phyloP scores from a whole-genome alignment of 768 basidiomycete species.

The Hericium rajendrae region DNA sequence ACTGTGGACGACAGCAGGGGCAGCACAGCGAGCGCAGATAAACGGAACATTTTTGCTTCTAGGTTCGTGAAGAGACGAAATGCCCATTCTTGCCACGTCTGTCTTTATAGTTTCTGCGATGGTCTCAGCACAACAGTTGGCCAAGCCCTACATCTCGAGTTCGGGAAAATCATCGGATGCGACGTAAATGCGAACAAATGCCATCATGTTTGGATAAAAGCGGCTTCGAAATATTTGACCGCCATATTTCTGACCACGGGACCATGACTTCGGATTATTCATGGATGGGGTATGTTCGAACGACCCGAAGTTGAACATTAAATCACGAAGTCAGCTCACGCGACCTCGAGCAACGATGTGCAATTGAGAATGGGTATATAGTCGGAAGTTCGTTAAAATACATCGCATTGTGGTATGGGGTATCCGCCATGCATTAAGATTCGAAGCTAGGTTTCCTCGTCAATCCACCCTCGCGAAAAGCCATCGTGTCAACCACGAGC shows the following conservation, averaged over 20 bases:
- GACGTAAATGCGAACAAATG: conserved; percentile 4
- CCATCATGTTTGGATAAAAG: background rate
- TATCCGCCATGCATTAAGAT: background rate
- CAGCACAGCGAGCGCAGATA: conserved; percentile 17
- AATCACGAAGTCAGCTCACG: too few species aligned
- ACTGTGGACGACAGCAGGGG: conserved; percentile 20
- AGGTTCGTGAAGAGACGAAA: too few species aligned
- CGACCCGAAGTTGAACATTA: background rate
- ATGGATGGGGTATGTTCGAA: background rate
- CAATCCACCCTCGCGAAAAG: conserved; percentile 37
- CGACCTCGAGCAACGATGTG: too few species aligned
- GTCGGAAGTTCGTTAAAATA: too few species aligned
- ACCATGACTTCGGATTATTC: background rate
- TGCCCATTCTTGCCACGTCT: too few species aligned
- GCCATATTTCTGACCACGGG: background rate
- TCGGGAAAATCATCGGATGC: conserved; percentile 9
- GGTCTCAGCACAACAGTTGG: background rate
- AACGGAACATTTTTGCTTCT: conserved; percentile 17
- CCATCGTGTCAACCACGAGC: conserved; percentile 60
- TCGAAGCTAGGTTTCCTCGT: background rate
- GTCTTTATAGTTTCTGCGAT: too few species aligned
- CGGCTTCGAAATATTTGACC: background rate
- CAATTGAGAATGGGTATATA: too few species aligned
- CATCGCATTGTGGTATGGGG: too few species aligned
- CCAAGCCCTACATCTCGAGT: background rate